Evolutionary conservation across 306 rosid species (phyloP).

Genomic region (Cicer bijugum): DNA sequence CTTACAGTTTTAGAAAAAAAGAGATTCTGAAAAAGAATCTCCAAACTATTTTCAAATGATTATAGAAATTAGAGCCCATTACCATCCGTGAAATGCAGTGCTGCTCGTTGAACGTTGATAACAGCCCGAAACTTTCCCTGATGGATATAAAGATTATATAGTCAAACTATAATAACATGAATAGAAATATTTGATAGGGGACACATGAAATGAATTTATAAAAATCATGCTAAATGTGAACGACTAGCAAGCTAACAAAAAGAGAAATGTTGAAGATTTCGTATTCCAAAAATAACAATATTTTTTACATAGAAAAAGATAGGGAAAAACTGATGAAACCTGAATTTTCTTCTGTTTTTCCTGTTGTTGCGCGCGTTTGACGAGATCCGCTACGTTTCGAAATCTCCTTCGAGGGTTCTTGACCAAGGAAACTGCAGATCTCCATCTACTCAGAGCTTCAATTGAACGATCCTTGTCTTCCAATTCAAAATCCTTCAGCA

Average conservation of each 20-base stretch:
- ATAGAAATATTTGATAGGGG: background rate
- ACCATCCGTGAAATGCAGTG: constrained; percentile 71
- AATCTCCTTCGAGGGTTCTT: constrained; percentile 74
- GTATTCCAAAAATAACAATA: too few species aligned
- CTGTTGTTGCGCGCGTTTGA: constrained; percentile 55
- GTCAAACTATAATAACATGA: constrained; percentile 23
- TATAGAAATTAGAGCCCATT: constrained; percentile 38
- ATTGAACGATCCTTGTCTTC: constrained; percentile 51
- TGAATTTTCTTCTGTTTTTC: constrained; percentile 51
- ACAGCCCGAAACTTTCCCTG: constrained; percentile 62
- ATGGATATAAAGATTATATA: constrained; percentile 44
- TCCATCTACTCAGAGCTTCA: constrained; percentile 59
- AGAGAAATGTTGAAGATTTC: background rate
- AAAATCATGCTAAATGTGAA: constrained; percentile 17
- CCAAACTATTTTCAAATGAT: background rate
- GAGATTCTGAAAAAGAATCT: too few species aligned
- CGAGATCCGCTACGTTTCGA: constrained; percentile 73
- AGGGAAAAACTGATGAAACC: constrained; percentile 46
- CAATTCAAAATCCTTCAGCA: constrained; percentile 59
- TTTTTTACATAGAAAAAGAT: too few species aligned
- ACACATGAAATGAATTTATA: background rate
- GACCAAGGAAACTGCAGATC: constrained; percentile 65
- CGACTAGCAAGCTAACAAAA: too few species aligned
- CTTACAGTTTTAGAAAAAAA: too few species aligned
- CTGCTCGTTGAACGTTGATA: constrained; percentile 65